phyloP scores from a whole-genome alignment of 2,329 filamentous ascomycete species.

The Coniosporium uncinatum region DNA sequence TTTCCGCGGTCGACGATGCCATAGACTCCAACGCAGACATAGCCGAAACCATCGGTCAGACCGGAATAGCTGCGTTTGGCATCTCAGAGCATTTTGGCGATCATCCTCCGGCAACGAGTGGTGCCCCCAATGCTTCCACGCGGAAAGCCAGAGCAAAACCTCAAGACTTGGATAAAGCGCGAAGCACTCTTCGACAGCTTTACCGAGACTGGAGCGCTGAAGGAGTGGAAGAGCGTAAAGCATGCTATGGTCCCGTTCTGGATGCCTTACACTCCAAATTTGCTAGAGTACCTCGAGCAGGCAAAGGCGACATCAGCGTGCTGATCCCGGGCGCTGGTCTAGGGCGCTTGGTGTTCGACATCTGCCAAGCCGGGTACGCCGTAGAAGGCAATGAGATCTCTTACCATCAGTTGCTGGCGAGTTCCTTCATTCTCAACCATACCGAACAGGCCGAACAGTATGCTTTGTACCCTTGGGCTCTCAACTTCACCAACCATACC shows the following conservation, averaged over 20 bases:
- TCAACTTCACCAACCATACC: constrained; percentile 82
- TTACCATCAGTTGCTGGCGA: constrained; percentile 92
- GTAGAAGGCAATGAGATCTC: constrained; percentile 93
- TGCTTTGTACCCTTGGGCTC: constrained; percentile 78
- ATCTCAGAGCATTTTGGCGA: constrained; percentile 18
- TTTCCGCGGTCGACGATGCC: constrained; percentile 76
- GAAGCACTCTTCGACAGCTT: constrained; percentile 88
- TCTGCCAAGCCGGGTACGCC: constrained; percentile 66
- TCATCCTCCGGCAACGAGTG: constrained; percentile 15
- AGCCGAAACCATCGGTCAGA: constrained; percentile 68
- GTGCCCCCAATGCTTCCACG: constrained; percentile 43
- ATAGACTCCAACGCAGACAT: constrained; percentile 87
- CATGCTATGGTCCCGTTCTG: constrained; percentile 72
- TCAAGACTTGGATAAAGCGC: constrained; percentile 82
- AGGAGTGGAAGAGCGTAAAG: constrained; percentile 67
- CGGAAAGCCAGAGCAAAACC: constrained; percentile 59
- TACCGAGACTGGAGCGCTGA: constrained; percentile 91
- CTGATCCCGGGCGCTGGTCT: constrained; percentile 89
- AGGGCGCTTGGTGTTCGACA: constrained; percentile 83
- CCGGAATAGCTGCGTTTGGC: constrained; percentile 63
- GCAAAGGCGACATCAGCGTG: constrained; percentile 48
- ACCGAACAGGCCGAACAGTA: constrained; percentile 57
- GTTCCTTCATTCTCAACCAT: constrained; percentile 67
- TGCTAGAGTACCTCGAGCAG: constrained; percentile 16
- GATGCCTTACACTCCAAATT: constrained; percentile 51